These are phyloP conservation scores for Suhomyces tanzawaensis DNA, from an alignment of 805 yeast genomes.

Conservation along the genomic window DNA sequence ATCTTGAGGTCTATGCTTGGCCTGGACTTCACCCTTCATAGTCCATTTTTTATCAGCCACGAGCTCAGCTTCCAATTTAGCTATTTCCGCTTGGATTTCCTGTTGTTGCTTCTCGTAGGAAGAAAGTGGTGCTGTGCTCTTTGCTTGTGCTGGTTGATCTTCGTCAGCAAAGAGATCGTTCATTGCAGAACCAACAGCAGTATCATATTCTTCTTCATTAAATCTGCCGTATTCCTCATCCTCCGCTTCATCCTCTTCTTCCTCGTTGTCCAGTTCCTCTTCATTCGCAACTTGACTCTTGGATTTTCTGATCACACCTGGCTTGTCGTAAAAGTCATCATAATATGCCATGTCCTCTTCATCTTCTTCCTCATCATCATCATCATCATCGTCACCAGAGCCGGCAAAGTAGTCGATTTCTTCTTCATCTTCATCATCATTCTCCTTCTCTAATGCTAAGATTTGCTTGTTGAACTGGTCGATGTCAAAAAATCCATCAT, in stretches of 20 bases:
- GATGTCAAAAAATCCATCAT: conserved; percentile 81
- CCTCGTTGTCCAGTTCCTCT: conserved; percentile 11
- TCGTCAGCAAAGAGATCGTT: conserved; percentile 56
- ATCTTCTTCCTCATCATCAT: conserved; percentile 30
- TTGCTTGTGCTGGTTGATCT: conserved; percentile 13
- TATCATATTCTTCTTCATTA: conserved; percentile 60
- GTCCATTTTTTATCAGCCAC: conserved; percentile 93
- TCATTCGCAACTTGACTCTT: conserved; percentile 2
- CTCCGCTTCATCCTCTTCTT: conserved; percentile 38
- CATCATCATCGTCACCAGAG: conserved; percentile 47
- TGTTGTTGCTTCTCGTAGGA: conserved; percentile 82
- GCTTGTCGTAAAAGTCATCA: conserved; percentile 63
- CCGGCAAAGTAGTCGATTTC: conserved; percentile 44
- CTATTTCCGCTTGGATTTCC: conserved; percentile 73
- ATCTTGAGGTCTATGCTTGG: conserved; percentile 79
- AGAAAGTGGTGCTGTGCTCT: conserved; percentile 44
- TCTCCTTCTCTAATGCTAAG: conserved; percentile 58
- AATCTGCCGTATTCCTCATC: conserved; percentile 29
- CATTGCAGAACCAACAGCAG: conserved; percentile 59
- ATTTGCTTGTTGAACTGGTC: conserved; percentile 80
- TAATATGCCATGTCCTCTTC: conserved; percentile 50
- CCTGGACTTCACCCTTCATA: conserved; percentile 86
- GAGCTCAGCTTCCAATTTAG: conserved; percentile 77
- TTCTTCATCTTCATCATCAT: conserved; percentile 41
- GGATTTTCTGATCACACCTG: conserved; percentile 24